Evolutionary conservation across 208 protist species (phyloP), one percentile per base, ranked within the genome.

Genomic region (Leishmania aethiopica): DNA sequence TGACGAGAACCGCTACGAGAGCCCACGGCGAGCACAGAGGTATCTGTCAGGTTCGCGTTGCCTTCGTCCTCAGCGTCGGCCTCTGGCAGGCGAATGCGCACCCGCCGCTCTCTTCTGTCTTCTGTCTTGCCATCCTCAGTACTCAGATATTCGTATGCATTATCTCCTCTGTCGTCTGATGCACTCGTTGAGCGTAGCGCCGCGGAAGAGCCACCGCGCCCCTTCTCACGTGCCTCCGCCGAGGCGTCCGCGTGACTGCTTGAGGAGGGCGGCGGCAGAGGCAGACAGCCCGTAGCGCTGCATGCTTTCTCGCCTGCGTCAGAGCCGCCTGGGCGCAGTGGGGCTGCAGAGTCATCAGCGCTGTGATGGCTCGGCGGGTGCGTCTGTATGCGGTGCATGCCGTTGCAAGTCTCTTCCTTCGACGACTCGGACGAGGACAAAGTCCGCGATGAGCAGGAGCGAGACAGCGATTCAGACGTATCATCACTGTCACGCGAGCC

Each of bases 81-180:
- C 70, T 87, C 79, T 35, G 79, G 84, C 2, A 83, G 71, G 28
- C 70, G 70, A 55, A 83, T 83, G 76, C 79, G 53, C 2, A 83
- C 84, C 25, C 84, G 73, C 1, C 79, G 84, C 6, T 77, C 51
- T 17, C 32, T 32, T 72, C n/a, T 73, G 45, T 59, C 79, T 32
- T 3, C 57, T 4, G 17, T 49, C 15, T 60, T 22, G 57, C 57
- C 32, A 8, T 19, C 57, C 8, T 32, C 28, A 40, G 35, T 72
- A n/a, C 32, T 6, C 15, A 42, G 35, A 37, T 7, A 19, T 4
- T 62, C 51, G 19, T 37, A 25, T 62, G 1, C 32, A 15, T 25
- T 3, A 35, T 42, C 32, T 11, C 40, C 73, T 47, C 25, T 32
- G 73, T 1, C 32, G 15, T 60, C 32, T 77, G 73, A 62, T 57